Percentiles rank a stretch among this genome's conserved stretches.
Conservation (phyloP, 106 monocot species). For the Allium sativum region DNA sequence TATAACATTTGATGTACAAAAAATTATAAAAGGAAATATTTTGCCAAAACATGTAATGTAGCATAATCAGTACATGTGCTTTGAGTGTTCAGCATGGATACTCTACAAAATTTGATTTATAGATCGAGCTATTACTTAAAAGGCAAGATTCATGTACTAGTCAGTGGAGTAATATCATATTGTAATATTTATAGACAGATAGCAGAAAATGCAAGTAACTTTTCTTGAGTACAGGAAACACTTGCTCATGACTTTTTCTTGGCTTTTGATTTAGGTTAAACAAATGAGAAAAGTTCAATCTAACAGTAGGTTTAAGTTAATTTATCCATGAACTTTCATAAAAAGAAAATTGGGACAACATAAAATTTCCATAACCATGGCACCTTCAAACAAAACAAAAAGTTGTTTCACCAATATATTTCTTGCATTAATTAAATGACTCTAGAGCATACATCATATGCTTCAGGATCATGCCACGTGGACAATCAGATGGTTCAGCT, state of each 20-base stretch:
- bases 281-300: background rate
- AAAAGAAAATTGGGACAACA: too few relatives aligned
- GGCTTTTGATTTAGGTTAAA: background rate
- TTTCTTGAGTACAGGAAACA: background rate
- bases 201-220: background rate
- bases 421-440: too few relatives aligned
- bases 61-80: background rate
- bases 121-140: too few relatives aligned
- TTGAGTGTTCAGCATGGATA: too few relatives aligned
- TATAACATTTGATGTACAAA: too few relatives aligned
- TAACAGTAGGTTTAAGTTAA: constrained; percentile 6
- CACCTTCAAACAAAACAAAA: background rate
- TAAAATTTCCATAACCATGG: background rate
- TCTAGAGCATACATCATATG: too few relatives aligned
- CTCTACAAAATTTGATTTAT: too few relatives aligned
- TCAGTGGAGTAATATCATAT: too few relatives aligned
- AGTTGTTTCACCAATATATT: too few relatives aligned
- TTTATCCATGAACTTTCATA: background rate
- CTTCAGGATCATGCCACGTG: background rate
- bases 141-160: too few relatives aligned
- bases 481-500: background rate
- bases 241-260: background rate
- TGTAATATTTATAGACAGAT: background rate
- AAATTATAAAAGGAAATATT: too few relatives aligned
- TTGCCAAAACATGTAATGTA: background rate